These are phyloP conservation scores for Xylaria acuta DNA, from an alignment of 495 filamentous ascomycete species.

Conservation along the genomic window DNA sequence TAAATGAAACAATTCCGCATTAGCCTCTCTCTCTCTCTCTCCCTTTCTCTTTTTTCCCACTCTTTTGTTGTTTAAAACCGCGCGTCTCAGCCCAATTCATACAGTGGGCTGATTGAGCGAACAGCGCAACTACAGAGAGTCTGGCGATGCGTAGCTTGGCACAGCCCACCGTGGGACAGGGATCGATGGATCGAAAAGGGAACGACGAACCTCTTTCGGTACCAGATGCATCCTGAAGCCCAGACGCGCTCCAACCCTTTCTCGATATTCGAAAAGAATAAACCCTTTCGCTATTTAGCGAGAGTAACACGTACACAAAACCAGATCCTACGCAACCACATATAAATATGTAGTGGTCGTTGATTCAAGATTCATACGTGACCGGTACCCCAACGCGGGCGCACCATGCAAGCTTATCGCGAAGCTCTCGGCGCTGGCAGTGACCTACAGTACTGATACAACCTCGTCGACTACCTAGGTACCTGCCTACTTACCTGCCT, in stretches of 20 bases:
- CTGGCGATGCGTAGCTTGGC: neutral
- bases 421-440: neutral
- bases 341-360: conserved; percentile 16
- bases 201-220: conserved; percentile 77
- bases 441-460: too few relatives aligned
- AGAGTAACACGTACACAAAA: neutral
- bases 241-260: neutral
- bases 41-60: neutral
- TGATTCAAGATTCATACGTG: neutral
- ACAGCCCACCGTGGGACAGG: neutral
- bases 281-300: neutral
- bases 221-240: conserved; percentile 70
- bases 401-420: conserved; percentile 26
- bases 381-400: neutral
- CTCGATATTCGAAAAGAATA: conserved; percentile 2
- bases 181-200: conserved; percentile 1
- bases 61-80: neutral
- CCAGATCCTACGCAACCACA: neutral
- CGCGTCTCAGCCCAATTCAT: neutral
- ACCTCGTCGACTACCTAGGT: too few relatives aligned
- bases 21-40: neutral
- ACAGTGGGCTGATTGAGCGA: neutral
- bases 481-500: too few relatives aligned
- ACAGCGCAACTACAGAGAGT: neutral
- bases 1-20: conserved; percentile 4